Base-by-base conservation (phyloP, 352 stramenopile genomes). In the Pythium angustatum region DNA sequence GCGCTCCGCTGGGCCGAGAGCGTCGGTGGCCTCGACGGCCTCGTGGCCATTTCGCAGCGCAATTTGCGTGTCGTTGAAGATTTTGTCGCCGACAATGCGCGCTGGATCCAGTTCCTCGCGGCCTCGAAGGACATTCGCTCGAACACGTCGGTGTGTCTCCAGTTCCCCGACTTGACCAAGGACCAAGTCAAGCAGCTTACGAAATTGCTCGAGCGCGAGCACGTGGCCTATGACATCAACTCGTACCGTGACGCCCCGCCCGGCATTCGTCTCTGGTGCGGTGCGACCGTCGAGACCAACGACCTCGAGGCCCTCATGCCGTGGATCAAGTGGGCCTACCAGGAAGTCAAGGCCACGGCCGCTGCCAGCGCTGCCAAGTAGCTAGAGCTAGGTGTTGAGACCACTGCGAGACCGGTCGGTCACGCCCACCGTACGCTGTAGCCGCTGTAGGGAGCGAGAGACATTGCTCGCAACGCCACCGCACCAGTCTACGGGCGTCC, bases 181-280 rank as follows among this genome's bases (percentile, higher is more conserved):
- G 78, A 90, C 38, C 79, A 99, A 76, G 97, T 99, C 62, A 99
- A 99, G 85, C 91, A 96, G 56, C 97, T 99, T 73, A 94, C 96
- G 58, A 78, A 80, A 27, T 62, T 99, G 51, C 88, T 99, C 4
- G 97, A 99, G 73, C 87, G 85, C 31, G 95, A 99, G 75, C 77
- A 96, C 55, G 94, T 99, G 14, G 97, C 97, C 21, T 96, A 94
- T 62, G 97, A 99, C 75, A 98, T 99, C 73, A 96, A 96, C 75
- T 97, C 96, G 64, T 99, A 99, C 87, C 85, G 97, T 48, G 97
- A 99, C 75, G 97, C 97, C 15, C 97, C 97, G 36, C 92, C 97
- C 12, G 97, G 96, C 19, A 96, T 99, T 64, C 87, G 97, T 57
- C 99, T 99, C 81, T 99, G 97, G 97, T 99, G 97, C 76, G 97